A percentile compares a stretch with the other conserved stretches of the same genome.
Conservation (phyloP, 345 rosid species). For the Ricinus communis region DNA sequence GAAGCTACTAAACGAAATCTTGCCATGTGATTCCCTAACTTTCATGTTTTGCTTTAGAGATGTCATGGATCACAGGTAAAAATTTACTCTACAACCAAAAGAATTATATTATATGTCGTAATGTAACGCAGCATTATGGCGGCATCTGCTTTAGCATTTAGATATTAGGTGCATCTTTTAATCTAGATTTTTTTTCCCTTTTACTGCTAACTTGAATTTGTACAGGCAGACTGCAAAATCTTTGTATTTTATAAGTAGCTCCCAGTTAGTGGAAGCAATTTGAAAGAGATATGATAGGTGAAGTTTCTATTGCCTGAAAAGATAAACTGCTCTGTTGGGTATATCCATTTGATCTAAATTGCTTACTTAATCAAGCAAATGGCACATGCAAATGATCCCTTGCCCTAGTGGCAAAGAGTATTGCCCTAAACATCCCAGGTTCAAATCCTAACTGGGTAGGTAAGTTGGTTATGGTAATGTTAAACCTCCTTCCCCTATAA, state of each 20-base stretch:
- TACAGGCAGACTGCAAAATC: slow-evolving; percentile 34
- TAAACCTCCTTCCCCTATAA: too few relatives aligned
- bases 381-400: too few relatives aligned
- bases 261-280: not conserved
- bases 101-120: slow-evolving; percentile 1
- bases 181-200: not conserved
- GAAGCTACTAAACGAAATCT: slow-evolving; percentile 76
- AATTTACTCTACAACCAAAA: slow-evolving; percentile 15
- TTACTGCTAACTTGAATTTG: slow-evolving; percentile 38
- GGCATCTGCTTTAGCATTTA: slow-evolving; percentile 16
- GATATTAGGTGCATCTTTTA: slow-evolving; percentile 21
- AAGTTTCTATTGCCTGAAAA: not conserved
- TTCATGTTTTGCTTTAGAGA: slow-evolving; percentile 8
- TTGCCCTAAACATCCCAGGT: too few relatives aligned
- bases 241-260: not conserved
- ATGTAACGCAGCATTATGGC: slow-evolving; percentile 16
- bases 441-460: too few relatives aligned
- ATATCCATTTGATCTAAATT: too few relatives aligned
- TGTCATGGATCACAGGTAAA: slow-evolving; percentile 10
- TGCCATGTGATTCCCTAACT: slow-evolving; percentile 41
- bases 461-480: too few relatives aligned
- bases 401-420: too few relatives aligned
- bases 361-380: too few relatives aligned
- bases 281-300: slow-evolving; percentile 9
- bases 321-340: too few relatives aligned